A percentile compares a stretch with the other conserved stretches of the same genome.
These are phyloP conservation scores for Metschnikowia anglica DNA, from an alignment of 805 yeast genomes.

Conservation along the genomic window DNA sequence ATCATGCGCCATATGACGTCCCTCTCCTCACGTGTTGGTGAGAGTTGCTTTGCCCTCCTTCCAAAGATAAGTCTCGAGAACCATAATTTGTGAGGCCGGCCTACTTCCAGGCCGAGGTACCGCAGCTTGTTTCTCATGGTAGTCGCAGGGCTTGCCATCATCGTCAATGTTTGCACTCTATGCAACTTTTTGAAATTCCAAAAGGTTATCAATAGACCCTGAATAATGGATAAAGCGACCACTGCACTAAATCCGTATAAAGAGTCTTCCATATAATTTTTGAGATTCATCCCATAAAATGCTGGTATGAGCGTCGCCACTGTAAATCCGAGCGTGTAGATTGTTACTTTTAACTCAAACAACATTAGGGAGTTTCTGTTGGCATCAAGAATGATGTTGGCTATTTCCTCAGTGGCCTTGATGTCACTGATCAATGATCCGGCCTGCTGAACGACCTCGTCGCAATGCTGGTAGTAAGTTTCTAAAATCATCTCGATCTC, in stretches of 20 bases:
- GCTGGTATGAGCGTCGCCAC: slow-evolving; percentile 85
- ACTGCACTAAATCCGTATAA: slow-evolving; percentile 61
- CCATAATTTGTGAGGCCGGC: slow-evolving; percentile 13
- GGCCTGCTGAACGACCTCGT: slow-evolving; percentile 89
- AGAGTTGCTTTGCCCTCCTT: slow-evolving; percentile 26
- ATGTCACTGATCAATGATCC: slow-evolving; percentile 81
- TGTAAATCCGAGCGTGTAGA: slow-evolving; percentile 81
- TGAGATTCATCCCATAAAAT: slow-evolving; percentile 84
- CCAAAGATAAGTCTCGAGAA: slow-evolving; percentile 29
- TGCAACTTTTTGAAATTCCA: slow-evolving; percentile 56
- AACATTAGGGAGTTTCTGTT: slow-evolving; percentile 89
- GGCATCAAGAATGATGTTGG: slow-evolving; percentile 86
- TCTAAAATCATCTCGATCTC: slow-evolving; percentile 87
- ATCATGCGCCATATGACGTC: slow-evolving; percentile 46
- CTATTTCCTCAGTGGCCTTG: slow-evolving; percentile 88
- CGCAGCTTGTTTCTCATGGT: slow-evolving; percentile 13
- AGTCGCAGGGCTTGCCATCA: slow-evolving; percentile 38
- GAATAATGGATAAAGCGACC: slow-evolving; percentile 48
- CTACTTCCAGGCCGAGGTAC: slow-evolving; percentile 3
- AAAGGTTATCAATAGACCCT: slow-evolving; percentile 55
- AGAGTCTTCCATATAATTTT: slow-evolving; percentile 73
- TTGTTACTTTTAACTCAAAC: slow-evolving; percentile 76
- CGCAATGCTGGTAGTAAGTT: slow-evolving; percentile 87
- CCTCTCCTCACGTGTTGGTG: slow-evolving; percentile 37
- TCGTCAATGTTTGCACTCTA: slow-evolving; percentile 64